Evolutionary conservation across 768 basidiomycete genomes (phyloP), one percentile per base, ranked within the genome.

Genomic region (Naganishia kalamii): DNA sequence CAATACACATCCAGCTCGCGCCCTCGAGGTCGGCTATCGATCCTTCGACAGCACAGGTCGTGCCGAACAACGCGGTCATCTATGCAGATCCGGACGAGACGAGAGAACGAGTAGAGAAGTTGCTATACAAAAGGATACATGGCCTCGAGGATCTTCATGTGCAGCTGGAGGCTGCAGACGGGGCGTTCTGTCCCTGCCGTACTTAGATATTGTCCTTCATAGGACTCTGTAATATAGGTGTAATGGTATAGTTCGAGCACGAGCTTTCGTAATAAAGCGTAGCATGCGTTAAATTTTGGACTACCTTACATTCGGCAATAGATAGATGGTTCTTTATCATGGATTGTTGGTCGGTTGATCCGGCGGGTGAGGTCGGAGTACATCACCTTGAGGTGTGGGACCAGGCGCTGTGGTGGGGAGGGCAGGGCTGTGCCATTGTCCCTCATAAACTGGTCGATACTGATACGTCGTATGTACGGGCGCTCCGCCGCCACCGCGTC

Each of bases 61-160:
- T n/a, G n/a, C n/a, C n/a, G n/a, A n/a, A n/a, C 32, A 82, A 82
- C 1, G 84, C 83, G 32, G 41, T 17, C 23, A n/a, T 64, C 19
- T 87, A 84, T 76, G 80, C 84, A 25, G 84, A 84, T 70, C 74
- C 86, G 30, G 89, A 93, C 66, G 82, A 84, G 49, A 87, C 92
- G 15, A 84, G 89, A 19, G 85, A 86, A 73, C 81, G 85, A 32
- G 92, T 97, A 5, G 85, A 93, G 72, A 79, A 81, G 23, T 77
- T 89, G 37, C 73, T 99, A 69, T 84, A 86, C 71, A 80, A 82
- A 69, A 83, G 82, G 69, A 91, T 99, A 74, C 80, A 83, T 8
- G 92, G 90, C 37, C 78, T 99, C 44, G 88, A 89, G 69, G 91
- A 98, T 78, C 78, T 99, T 65, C 90, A 88, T 2, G 87, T 99